Evolutionary conservation across 768 basidiomycete species (phyloP), one percentile per base, ranked within the genome.

Genomic region (Termitomyces sp.): DNA sequence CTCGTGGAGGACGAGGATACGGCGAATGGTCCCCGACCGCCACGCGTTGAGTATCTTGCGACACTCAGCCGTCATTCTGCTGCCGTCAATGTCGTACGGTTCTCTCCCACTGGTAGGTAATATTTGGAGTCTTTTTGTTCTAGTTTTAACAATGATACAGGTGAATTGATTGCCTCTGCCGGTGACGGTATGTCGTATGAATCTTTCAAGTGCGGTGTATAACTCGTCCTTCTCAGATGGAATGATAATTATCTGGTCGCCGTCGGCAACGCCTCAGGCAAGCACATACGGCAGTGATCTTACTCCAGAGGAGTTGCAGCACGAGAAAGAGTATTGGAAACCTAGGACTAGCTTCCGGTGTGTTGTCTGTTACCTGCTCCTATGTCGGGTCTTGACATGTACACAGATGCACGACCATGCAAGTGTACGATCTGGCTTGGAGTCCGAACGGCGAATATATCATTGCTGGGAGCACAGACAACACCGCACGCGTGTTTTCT

Each of bases 401-500:
- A 16, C n/a, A 23, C 66, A 96, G 95, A 57, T 93, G 92, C 63
- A 92, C 94, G 2, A 87, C 88, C 4, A 92, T 95, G 84, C 94
- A 98, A 70, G 94, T 98, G 6, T 99, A 99, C 70, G 97, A 99
- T 67, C 77, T 99, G 25, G 93, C 95, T 0, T 99, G 97, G 97
- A 94, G 92, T 62, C 97, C 97, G 0, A 88, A 89, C 17, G 94
- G 96, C 32, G 92, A 95, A 61, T 96, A 92, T 62, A 83, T 99
- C 57, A 82, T 99, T 42, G 89, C 94, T n/a, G 97, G 97, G 4
- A 94, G 92, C 68, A 98, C 96, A 8, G 97, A 99, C 71, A 98
- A 98, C 63, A 89, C 87, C 5, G 95, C 96, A 0, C 77, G 92
- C 47, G 86, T 98, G 37, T 95, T 90, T 71, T 80, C 85, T 17